phyloP scores from a whole-genome alignment of 2,329 filamentous ascomycete genomes.

The Fusarium bactridioides region DNA sequence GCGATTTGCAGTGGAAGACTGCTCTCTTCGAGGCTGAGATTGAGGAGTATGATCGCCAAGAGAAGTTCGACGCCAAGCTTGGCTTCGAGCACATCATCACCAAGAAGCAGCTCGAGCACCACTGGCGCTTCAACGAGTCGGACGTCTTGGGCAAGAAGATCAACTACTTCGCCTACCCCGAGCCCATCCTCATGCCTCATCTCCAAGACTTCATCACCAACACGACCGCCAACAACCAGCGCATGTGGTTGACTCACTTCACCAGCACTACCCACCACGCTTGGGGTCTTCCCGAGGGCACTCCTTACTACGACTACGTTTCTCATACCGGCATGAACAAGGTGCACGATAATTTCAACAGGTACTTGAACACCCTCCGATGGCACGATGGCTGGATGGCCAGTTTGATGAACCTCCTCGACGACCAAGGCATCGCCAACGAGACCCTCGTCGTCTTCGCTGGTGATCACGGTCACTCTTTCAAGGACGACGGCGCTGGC shows the following conservation, averaged over 20 bases:
- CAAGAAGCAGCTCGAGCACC: constrained; percentile 42
- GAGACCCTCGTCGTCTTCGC: constrained; percentile 48
- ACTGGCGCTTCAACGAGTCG: constrained; percentile 35
- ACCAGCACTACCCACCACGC: constrained; percentile 50
- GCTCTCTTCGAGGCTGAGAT: constrained; percentile 48
- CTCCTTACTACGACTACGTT: constrained; percentile 35
- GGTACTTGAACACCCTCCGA: constrained; percentile 46
- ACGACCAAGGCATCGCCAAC: constrained; percentile 45
- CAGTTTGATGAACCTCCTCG: constrained; percentile 44
- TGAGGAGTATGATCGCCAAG: constrained; percentile 47
- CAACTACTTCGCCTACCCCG: constrained; percentile 48
- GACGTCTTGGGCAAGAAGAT: constrained; percentile 38
- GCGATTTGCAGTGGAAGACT: constrained; percentile 44
- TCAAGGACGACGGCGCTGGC: constrained; percentile 45
- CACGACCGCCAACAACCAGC: constrained; percentile 46
- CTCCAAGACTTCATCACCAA: constrained; percentile 45
- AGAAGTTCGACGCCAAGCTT: constrained; percentile 44
- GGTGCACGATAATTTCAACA: constrained; percentile 44
- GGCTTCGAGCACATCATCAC: constrained; percentile 45
- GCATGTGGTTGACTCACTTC: constrained; percentile 48
- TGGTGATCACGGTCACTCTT: constrained; percentile 47
- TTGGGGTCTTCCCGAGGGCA: constrained; percentile 36
- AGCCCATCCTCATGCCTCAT: constrained; percentile 43
- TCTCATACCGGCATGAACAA: constrained; percentile 37
- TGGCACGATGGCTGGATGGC: constrained; percentile 47